phyloP scores from a whole-genome alignment of 768 basidiomycete genomes.

The Cantharellus cinnabarinus region DNA sequence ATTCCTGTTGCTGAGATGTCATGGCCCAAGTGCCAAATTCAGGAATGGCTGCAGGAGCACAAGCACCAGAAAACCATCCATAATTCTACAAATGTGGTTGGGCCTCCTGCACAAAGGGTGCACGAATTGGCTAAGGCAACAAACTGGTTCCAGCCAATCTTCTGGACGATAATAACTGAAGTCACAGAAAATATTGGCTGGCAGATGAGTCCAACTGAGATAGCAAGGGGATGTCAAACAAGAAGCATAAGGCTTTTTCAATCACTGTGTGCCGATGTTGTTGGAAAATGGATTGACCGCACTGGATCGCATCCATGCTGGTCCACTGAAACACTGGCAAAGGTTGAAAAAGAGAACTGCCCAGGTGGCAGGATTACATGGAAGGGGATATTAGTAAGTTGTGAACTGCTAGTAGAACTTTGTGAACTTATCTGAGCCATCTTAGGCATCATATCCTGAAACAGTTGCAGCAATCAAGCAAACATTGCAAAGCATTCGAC shows the following conservation, averaged over 20 bases:
- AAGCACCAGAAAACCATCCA: background rate
- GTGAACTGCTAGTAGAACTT: background rate
- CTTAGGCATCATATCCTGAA: background rate
- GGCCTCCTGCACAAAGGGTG: too few species aligned
- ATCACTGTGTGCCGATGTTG: background rate
- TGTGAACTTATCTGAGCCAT: background rate
- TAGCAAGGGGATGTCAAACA: background rate
- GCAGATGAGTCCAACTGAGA: background rate
- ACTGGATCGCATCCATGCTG: background rate
- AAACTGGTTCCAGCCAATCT: background rate
- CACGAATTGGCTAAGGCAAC: background rate
- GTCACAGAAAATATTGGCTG: background rate
- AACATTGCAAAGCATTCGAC: conserved; percentile 8
- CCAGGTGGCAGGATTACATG: background rate
- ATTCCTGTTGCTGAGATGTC: background rate
- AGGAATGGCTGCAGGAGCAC: background rate
- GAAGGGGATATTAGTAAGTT: background rate
- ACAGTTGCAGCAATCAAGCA: background rate
- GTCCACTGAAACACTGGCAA: background rate
- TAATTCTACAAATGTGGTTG: too few species aligned
- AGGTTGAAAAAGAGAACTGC: background rate
- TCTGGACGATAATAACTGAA: background rate
- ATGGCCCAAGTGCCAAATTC: background rate
- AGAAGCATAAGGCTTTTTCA: background rate
- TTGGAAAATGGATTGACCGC: background rate